phyloP scores from a whole-genome alignment of 768 basidiomycete species.

The Pleurotus salmoneostramineus region DNA sequence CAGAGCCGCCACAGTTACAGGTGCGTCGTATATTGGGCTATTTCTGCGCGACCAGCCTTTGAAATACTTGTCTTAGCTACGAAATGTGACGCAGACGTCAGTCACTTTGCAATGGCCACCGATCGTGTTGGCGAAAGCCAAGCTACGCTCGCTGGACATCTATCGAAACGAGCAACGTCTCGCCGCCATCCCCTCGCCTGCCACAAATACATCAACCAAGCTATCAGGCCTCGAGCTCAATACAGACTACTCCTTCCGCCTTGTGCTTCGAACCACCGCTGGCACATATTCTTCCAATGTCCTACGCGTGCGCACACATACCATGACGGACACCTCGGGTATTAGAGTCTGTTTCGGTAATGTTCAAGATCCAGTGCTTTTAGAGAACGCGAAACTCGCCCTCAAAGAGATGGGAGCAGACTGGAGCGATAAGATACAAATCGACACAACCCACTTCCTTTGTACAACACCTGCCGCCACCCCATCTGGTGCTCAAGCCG shows the following conservation, averaged over 20 bases:
- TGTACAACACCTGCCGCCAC: constrained; percentile 85
- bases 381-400: constrained; percentile 80
- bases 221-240: constrained; percentile 77
- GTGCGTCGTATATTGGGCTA: constrained; percentile 34
- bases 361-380: constrained; percentile 67
- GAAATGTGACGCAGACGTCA: constrained; percentile 95
- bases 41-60: neutral
- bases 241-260: constrained; percentile 91
- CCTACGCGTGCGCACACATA: constrained; percentile 83
- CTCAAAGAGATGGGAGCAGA: constrained; percentile 83
- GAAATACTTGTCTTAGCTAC: constrained; percentile 44
- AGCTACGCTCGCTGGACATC: constrained; percentile 85
- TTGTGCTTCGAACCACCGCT: constrained; percentile 88
- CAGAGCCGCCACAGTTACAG: constrained; percentile 69
- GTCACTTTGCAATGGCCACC: constrained; percentile 95
- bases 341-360: constrained; percentile 95
- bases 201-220: constrained; percentile 84
- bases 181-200: constrained; percentile 79
- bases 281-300: constrained; percentile 87
- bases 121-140: constrained; percentile 80
- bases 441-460: constrained; percentile 98
- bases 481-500: constrained; percentile 49
- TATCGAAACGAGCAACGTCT: constrained; percentile 89
- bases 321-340: constrained; percentile 92
- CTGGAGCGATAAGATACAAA: constrained; percentile 91